A percentile compares a stretch with the other conserved stretches of the same genome.
These are phyloP conservation scores for Hippophae rhamnoides DNA, from an alignment of 306 rosid species.

Conservation along the genomic window DNA sequence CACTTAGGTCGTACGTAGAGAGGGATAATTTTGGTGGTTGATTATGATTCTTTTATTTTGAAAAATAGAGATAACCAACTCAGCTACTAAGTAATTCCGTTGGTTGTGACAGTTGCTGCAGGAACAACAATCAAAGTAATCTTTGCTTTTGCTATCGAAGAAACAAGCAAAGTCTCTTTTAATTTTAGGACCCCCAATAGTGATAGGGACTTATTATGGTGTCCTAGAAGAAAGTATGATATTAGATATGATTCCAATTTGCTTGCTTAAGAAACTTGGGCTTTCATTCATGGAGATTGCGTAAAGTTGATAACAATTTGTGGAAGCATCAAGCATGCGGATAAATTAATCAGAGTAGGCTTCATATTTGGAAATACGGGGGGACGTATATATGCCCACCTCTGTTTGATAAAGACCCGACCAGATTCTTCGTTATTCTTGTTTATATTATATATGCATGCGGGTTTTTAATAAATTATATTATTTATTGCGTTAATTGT, in stretches of 20 bases:
- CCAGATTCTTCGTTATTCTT: neutral
- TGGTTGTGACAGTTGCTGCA: no score
- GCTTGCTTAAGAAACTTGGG: slow-evolving; percentile 33
- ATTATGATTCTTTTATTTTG: no score
- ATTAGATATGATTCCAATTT: slow-evolving; percentile 16
- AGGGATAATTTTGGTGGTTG: no score
- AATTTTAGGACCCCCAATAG: no score
- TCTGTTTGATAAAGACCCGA: slow-evolving; percentile 12
- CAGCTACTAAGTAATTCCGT: no score
- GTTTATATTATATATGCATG: slow-evolving; percentile 10
- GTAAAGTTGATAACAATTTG: slow-evolving; percentile 20
- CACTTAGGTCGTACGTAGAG: no score
- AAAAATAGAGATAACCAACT: no score
- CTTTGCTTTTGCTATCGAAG: no score
- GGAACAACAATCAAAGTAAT: no score
- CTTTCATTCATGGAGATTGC: slow-evolving; percentile 4
- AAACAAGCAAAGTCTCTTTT: no score
- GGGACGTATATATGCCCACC: slow-evolving; percentile 26
- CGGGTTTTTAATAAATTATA: slow-evolving; percentile 1
- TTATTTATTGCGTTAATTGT: no score
- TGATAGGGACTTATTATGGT: no score
- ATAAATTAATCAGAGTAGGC: slow-evolving; percentile 11
- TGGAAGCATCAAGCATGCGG: slow-evolving; percentile 21
- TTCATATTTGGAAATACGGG: slow-evolving; percentile 14
- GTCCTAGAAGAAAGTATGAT: neutral